Evolutionary conservation across 1,284 basidiomycete genomes (phyloP), one percentile per base, ranked within the genome.

Genomic region (Microbotryomycetes sp.): DNA sequence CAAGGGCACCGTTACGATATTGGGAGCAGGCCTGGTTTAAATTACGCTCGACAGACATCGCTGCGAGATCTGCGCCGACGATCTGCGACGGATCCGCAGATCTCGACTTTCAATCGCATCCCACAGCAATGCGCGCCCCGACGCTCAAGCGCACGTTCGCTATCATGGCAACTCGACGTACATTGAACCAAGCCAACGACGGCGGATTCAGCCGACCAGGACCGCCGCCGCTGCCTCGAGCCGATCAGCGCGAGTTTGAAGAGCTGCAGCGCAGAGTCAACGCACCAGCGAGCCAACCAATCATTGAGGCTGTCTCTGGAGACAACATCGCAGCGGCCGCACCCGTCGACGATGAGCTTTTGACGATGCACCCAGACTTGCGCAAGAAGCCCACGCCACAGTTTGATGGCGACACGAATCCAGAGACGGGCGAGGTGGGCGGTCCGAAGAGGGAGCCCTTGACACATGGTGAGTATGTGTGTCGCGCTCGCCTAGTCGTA

Each of bases 361-460:
- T 57, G 49, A 59, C 49, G 13, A 59, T 73, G 41, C 76, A 78
- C 60, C 76, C 76, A 0, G 76, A 78, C 53, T 72, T 74, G 16
- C 64, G 75, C n/a, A 54, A 61, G 16, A 71, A 71, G 53, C 74
- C 76, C 0, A 60, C 62, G 45, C 72, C 74, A 1, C 78, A 80
- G 52, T 82, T 82, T 57, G 76, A 80, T 56, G 81, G 81, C 4
- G 80, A 82, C 9, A 68, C 71, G 1, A 82, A 82, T 70, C 81
- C 81, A 3, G 70, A 70, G 21, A 82, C 81, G 30, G 81, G 81
- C 18, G 81, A 82, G 68, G 67, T 77, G 7, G 81, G 81, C 0
- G 81, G 81, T 0, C 81, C 81, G 1, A 82, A 82, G 72, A 74
- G 75, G 21, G 81, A 82, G 68, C 81, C 81, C 21, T 75, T 82